Percentiles rank a stretch among this genome's conserved stretches.
Conservation (phyloP, 495 filamentous ascomycete genomes). For the Podospora conica region DNA sequence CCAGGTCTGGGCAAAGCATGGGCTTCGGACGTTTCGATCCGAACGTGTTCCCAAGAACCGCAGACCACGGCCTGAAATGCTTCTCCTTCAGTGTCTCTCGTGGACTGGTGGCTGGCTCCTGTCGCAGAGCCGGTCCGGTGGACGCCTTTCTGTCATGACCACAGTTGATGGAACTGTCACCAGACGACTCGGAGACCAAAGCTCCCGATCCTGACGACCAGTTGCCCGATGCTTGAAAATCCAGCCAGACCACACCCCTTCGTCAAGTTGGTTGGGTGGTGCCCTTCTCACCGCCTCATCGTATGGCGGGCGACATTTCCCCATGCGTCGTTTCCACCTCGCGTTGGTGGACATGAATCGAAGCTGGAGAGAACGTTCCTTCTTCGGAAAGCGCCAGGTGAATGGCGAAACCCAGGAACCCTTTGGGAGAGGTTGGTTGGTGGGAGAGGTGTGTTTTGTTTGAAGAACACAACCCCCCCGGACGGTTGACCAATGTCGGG, state of each 20-base stretch:
- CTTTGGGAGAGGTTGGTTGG: no score
- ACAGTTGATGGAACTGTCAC: not conserved
- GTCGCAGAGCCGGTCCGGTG: no score
- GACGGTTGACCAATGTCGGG: no score
- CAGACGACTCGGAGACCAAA: no score
- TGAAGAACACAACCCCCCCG: no score
- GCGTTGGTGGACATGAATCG: not conserved
- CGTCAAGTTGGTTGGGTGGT: not conserved
- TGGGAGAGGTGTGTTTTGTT: no score
- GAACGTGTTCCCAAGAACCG: not conserved
- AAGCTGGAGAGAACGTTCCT: not conserved
- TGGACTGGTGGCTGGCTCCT: no score
- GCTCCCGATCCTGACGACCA: not conserved
- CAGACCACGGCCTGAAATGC: not conserved
- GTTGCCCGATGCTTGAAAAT: not conserved
- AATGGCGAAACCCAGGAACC: no score
- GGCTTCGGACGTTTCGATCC: no score
- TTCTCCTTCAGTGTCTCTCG: not conserved
- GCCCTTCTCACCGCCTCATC: not conserved
- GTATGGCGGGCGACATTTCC: not conserved
- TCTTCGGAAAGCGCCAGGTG: not conserved
- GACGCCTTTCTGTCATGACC: no score
- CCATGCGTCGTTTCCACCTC: not conserved
- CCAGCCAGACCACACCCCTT: not conserved
- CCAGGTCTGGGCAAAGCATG: not conserved